Base-by-base conservation (phyloP, 2,329 filamentous ascomycete genomes). In the Phyllosticta citribraziliensis region DNA sequence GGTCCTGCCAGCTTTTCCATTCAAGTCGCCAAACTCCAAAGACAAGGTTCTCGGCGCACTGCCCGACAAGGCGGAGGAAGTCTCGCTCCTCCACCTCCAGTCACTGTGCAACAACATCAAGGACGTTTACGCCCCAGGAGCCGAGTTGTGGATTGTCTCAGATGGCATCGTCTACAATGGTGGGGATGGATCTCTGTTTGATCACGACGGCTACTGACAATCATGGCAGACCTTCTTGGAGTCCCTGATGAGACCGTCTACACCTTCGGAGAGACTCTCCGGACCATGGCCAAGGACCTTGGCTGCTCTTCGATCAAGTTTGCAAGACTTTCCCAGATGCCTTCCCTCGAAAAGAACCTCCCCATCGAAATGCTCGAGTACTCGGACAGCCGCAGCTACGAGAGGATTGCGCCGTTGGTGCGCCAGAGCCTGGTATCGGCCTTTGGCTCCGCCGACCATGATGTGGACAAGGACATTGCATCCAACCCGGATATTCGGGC, bases 1-100 rank as follows among this genome's bases (percentile, higher is more conserved):
- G 63, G 63, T 71, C 10, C 75, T 85, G 0, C 83, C 83, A 0
- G 82, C 82, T 0, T 86, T 86, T 53, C 83, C 84, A 0, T 85
- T 84, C 75, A 86, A 86, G 65, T 84, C 81, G 0, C 79, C 83
- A 19, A 85, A 86, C 65, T 75, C 73, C 0, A 67, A 67, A 0
- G 72, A 76, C 51, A 86, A 87, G 60, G 81, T 84, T 0, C 69
- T 86, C n/a, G 82, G 76, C 2, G 64, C 63, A 0, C 64, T 78
- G 5, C 76, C 76, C 0, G 76, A 79, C 54, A 69, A 75, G 22
- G 76, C 72, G 2, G 76, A 78, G 60, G 74, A 77, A 55, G 58
- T 79, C 30, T 74, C 76, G 1, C 67, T 79, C 8, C 65, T 67
- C 5, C 73, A 74, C 56, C 65, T 79, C 56, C 74, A 78, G 55